Percentiles rank a stretch among this genome's conserved stretches.
Conservation (phyloP, 2,329 filamentous ascomycete species). For the Zymoseptoria tritici region DNA sequence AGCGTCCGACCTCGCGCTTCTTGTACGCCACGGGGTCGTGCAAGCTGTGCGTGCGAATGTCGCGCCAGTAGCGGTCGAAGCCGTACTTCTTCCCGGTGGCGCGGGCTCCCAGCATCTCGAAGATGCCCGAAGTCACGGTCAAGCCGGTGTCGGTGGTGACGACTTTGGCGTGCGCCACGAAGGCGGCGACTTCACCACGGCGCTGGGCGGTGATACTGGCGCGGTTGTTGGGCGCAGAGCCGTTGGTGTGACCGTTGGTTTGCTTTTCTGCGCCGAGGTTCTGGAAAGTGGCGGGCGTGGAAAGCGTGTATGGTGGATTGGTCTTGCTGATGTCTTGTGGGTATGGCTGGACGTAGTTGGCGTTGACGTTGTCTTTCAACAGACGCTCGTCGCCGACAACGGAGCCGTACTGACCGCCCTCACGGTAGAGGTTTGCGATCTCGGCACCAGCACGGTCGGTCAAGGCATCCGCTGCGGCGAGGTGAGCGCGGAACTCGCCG, state of each 20-base stretch:
- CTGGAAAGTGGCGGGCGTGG: slow-evolving; percentile 15
- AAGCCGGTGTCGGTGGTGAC: slow-evolving; percentile 55
- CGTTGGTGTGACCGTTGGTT: slow-evolving; percentile 15
- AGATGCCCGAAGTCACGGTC: slow-evolving; percentile 52
- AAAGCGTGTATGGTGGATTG: slow-evolving; percentile 17
- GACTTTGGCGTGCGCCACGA: slow-evolving; percentile 56
- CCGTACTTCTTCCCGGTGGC: slow-evolving; percentile 53
- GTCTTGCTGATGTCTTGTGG: slow-evolving; percentile 19
- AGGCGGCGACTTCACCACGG: slow-evolving; percentile 55
- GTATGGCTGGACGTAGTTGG: slow-evolving; percentile 11
- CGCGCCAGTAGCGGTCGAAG: slow-evolving; percentile 59
- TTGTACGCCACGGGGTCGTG: slow-evolving; percentile 64
- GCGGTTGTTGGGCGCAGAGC: slow-evolving; percentile 12
- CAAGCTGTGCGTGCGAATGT: slow-evolving; percentile 58
- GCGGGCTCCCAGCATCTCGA: slow-evolving; percentile 56
- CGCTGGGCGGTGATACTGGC: slow-evolving; percentile 45
- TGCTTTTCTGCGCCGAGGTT: slow-evolving; percentile 5
- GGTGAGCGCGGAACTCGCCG: slow-evolving; percentile 56
- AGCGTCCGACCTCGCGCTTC: slow-evolving; percentile 55
- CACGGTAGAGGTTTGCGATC: slow-evolving; percentile 41
- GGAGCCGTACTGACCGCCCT: slow-evolving; percentile 24
- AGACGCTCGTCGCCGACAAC: slow-evolving; percentile 6
- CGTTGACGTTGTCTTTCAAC: slow-evolving; percentile 12
- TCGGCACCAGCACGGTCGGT: slow-evolving; percentile 49
- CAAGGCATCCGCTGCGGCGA: slow-evolving; percentile 53